Base-by-base conservation (phyloP, 129 eudicot species). In the Lactuca saligna region DNA sequence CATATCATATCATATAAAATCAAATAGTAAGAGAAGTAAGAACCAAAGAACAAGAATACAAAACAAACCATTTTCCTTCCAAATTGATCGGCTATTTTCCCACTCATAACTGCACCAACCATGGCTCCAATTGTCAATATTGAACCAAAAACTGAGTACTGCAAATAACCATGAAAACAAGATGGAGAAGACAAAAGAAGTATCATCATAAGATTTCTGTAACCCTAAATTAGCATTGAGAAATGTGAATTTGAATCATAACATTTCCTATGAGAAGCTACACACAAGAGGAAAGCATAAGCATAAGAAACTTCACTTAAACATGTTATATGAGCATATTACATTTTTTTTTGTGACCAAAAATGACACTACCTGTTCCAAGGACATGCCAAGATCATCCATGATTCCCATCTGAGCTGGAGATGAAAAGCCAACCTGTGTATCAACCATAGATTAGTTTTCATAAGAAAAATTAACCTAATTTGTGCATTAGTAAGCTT, bases 91-190 rank as follows among this genome's bases (percentile, higher is more conserved):
- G 96, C 88, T 68, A 86, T 57, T 76, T 86, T 91, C 66, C 97
- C 97, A 71, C 96, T 81, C 82, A 80, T 69, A 65, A 85, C 60
- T 44, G 96, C 96, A 66, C 93, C 97, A 51, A 88, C 6, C 93
- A 88, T 82, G 65, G 91, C 97, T 83, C 97, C 97, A 58, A 91
- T 85, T 16, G 97, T 88, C 75, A 87, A 78, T 76, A 91, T 80
- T 56, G 97, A 91, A 54, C 97, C 96, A 66, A 91, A 91, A 65
- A 91, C 75, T 8, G 97, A 88, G 68, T 88, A 91, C 97, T 91
- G 85, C 80, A 82, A 77, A 20, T 65, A 64, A 64, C 31, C 15
- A 0, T 60, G 35, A 37, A 37, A 42, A 80, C 62, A 70, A 59
- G 13, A 25, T 13, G 35, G 29, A 78, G 46, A 53, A 54, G 31